phyloP scores from a whole-genome alignment of 768 basidiomycete genomes.

The Serendipita vermifera region DNA sequence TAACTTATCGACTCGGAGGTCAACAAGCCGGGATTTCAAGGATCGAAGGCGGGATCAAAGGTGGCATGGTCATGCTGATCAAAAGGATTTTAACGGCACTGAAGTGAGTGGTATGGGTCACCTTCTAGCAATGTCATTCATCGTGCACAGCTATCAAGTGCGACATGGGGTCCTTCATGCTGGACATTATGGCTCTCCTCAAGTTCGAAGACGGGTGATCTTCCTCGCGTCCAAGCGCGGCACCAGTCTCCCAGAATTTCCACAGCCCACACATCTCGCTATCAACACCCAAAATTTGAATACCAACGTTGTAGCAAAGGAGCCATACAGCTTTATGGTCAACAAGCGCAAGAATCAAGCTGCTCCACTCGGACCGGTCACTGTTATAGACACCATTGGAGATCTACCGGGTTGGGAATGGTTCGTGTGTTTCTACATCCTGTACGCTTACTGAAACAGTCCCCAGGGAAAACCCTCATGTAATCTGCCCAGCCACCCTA shows the following conservation, averaged over 20 bases:
- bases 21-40: constrained; percentile 30
- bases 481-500: constrained; percentile 13
- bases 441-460: not conserved
- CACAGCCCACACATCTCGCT: constrained; percentile 40
- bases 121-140: not conserved
- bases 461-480: constrained; percentile 17
- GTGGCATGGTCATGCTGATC: constrained; percentile 63
- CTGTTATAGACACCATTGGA: constrained; percentile 57
- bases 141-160: constrained; percentile 31
- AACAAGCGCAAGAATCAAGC: not conserved
- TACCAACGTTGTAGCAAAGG: not conserved
- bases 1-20: constrained; percentile 24
- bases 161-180: constrained; percentile 40
- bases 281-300: not conserved
- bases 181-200: constrained; percentile 44
- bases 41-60: constrained; percentile 51
- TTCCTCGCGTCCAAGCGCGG: constrained; percentile 36
- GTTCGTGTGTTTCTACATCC: constrained; percentile 27
- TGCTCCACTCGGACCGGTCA: constrained; percentile 44
- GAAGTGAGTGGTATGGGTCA: constrained; percentile 32
- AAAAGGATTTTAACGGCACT: constrained; percentile 48
- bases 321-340: not conserved
- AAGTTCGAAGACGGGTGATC: constrained; percentile 42
- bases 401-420: constrained; percentile 67
- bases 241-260: constrained; percentile 34